Evolutionary conservation across 164 flowering plant genomes (phyloP).

Genomic region (Vitis amurensis): DNA sequence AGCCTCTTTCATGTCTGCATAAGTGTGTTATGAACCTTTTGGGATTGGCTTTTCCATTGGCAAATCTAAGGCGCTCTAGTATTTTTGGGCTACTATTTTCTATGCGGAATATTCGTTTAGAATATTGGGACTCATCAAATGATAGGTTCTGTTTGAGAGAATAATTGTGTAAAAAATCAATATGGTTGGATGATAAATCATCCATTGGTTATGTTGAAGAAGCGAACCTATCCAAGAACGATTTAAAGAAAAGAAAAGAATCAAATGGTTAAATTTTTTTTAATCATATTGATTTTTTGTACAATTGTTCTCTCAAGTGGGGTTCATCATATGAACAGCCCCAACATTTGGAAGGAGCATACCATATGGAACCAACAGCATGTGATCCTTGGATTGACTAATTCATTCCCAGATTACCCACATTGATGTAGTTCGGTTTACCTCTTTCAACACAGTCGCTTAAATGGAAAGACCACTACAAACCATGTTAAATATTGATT

Average conservation of each 20-base stretch:
- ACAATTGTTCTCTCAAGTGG: neutral
- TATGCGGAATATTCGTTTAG: neutral
- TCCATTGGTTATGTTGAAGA: neutral
- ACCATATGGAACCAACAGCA: neutral
- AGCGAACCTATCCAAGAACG: too few species aligned
- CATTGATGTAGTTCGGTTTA: neutral
- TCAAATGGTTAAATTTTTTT: neutral
- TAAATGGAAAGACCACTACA: too few species aligned
- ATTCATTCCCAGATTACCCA: neutral
- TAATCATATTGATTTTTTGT: neutral
- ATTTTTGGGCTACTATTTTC: neutral
- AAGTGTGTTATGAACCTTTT: too few species aligned
- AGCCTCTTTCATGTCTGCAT: too few species aligned
- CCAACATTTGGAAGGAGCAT: neutral
- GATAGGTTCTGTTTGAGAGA: neutral
- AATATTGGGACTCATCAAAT: neutral
- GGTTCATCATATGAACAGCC: neutral
- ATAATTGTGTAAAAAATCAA: neutral
- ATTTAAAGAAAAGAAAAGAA: neutral
- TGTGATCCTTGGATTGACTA: neutral
- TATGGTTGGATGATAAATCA: slow-evolving; percentile 1
- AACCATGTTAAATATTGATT: too few species aligned
- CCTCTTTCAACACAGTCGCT: neutral
- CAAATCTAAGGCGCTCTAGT: neutral
- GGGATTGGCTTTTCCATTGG: too few species aligned